Evolutionary conservation across 2,329 filamentous ascomycete genomes (phyloP), one percentile per base, ranked within the genome.

Genomic region (Ramichloridium luteum): DNA sequence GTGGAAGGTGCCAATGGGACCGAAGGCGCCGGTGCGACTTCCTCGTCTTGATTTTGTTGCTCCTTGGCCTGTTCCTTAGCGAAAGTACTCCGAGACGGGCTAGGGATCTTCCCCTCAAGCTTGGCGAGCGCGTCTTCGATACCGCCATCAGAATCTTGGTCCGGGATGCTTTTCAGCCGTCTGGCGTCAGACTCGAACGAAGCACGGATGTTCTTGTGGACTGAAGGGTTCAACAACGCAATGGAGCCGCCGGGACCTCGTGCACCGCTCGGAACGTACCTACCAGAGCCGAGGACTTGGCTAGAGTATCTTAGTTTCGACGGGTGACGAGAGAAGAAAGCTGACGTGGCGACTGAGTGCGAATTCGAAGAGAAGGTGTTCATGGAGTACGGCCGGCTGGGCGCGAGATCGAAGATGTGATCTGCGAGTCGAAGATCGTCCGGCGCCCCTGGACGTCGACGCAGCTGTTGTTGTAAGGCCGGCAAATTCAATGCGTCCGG

Each of bases 41-140:
- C n/a, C 20, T 8, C 8, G 20, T n/a, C 8, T n/a, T 23, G 20
- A 8, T 8, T n/a, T 23, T 23, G 20, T n/a, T 23, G 20, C n/a
- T 3, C 11, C 16, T n/a, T 11, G 3, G 6, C 12, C 4, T 18
- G 6, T 16, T 6, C 5, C 12, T 13, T 6, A 8, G 11, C 30
- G 25, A 26, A 30, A 3, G 23, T 35, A 30, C 39, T 43, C 12
- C 22, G 32, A 6, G 39, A 36, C 8, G 38, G 33, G 27, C 38
- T 49, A 8, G 40, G 35, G 6, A 38, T 38, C 30, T 47, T 88
- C 6, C 90, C 90, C 60, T 98, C 90, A 1, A 98, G 67, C 49
- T 96, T 98, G 46, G 86, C 60, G 30, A 98, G 57, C 1, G 90
- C 83, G n/a, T 86, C 85, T 51, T 96, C 90, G 15, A 96, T 77